Base-by-base conservation (phyloP, 345 rosid species). In the Cochlearia excelsa region DNA sequence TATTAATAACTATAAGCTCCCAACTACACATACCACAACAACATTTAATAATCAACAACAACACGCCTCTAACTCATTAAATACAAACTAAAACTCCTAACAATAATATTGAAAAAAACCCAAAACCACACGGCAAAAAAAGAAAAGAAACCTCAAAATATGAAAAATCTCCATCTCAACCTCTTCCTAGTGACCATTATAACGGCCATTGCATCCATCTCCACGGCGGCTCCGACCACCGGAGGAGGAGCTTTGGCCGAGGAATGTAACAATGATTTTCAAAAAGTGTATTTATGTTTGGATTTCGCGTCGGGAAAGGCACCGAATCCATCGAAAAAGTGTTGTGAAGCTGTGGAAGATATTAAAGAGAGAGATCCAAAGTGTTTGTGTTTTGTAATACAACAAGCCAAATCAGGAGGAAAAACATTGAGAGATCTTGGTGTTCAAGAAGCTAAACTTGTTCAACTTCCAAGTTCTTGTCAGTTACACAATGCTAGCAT, bases 391-490 rank as follows among this genome's bases (percentile, higher is more conserved):
- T 80, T 1, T 56, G 51, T 90, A 6, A 83, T 93, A 35, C 90
- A 84, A 64, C 83, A 84, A 73, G 73, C 80, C 0, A 76, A 78
- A 54, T 54, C 78, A 59, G 96, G 90, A 2, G 77, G 66, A 54
- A 72, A 68, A 8, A 40, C 28, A 28, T 8, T 90, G 16, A 89
- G 77, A 81, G 81, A 65, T 75, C 6, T 87, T 54, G 97, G 97
- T 9, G 73, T 93, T 7, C 88, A 78, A 65, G 84, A 79, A 66
- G 71, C 60, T 31, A 83, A 74, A 57, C 71, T 93, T 30, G 74
- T 93, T 63, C 87, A 82, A 77, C 95, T 93, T 41, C 96, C 99
- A 9, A 58, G 86, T 37, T 84, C 82, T 57, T 93, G 99, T 67
- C 74, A 83, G 70, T 28, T 93, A 54, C 70, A 77, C 16, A 90